Evolutionary conservation across 1,284 basidiomycete genomes (phyloP).

Genomic region (Leccinum pallidistipes): DNA sequence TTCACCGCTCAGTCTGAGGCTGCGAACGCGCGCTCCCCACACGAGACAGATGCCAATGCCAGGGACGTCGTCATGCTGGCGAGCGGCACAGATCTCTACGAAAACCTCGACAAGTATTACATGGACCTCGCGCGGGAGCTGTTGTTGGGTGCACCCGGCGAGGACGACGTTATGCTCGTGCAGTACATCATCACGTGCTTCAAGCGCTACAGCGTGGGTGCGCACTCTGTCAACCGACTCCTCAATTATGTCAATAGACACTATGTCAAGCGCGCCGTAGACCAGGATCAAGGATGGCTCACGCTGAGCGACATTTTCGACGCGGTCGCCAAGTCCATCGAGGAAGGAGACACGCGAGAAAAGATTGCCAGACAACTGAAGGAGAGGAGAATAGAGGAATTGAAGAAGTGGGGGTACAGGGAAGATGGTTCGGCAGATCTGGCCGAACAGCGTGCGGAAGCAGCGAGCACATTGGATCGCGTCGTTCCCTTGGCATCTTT

Average conservation of each 20-base stretch:
- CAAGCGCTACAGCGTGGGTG: slow-evolving; percentile 64
- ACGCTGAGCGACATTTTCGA: slow-evolving; percentile 64
- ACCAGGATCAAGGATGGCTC: slow-evolving; percentile 77
- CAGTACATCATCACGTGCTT: slow-evolving; percentile 70
- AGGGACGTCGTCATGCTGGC: slow-evolving; percentile 30
- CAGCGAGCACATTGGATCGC: slow-evolving; percentile 64
- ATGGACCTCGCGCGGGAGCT: slow-evolving; percentile 58
- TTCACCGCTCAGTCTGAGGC: slow-evolving; percentile 63
- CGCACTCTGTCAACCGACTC: slow-evolving; percentile 64
- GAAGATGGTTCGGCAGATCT: slow-evolving; percentile 51
- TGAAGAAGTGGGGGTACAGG: slow-evolving; percentile 68
- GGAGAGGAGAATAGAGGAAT: slow-evolving; percentile 58
- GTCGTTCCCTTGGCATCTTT: slow-evolving; percentile 62
- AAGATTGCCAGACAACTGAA: slow-evolving; percentile 55
- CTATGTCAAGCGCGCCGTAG: slow-evolving; percentile 71
- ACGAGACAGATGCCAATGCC: slow-evolving; percentile 1
- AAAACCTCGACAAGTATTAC: slow-evolving; percentile 67
- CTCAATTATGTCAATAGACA: slow-evolving; percentile 78
- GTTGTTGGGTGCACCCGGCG: slow-evolving; percentile 53
- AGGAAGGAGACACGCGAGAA: slow-evolving; percentile 54
- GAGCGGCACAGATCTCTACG: slow-evolving; percentile 68
- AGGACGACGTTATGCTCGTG: slow-evolving; percentile 64
- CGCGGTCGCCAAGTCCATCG: slow-evolving; percentile 55
- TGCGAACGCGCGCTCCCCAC: slow-evolving; percentile 15
- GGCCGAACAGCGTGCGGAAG: slow-evolving; percentile 70